Percentiles rank a stretch among this genome's conserved stretches.
Evolutionary conservation across 345 rosid species (phyloP).

Genomic region (Reutealis trisperma): DNA sequence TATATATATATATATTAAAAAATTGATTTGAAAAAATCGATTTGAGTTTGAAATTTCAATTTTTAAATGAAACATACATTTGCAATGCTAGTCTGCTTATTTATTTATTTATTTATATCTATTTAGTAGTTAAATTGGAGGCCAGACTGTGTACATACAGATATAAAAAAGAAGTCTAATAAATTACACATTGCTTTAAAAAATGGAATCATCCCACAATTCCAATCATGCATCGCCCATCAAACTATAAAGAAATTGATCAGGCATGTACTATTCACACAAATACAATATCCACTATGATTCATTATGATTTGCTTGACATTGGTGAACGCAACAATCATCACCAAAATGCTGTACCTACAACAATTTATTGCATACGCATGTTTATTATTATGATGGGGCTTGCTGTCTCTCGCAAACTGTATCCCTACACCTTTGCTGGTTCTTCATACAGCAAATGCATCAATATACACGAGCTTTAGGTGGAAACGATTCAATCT

Average conservation of each 20-base stretch:
- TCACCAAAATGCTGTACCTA: slow-evolving; percentile 24
- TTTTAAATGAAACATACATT: no score
- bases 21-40: no score
- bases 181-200: no score
- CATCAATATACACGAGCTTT: slow-evolving; percentile 93
- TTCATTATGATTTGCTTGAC: neutral
- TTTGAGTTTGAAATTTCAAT: no score
- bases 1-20: no score
- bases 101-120: no score
- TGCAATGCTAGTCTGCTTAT: no score
- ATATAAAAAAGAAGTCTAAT: no score
- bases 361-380: slow-evolving; percentile 37
- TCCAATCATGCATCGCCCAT: no score
- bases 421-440: neutral
- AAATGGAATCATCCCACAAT: no score
- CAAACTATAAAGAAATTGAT: neutral
- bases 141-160: no score
- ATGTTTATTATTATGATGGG: slow-evolving; percentile 14
- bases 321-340: slow-evolving; percentile 23
- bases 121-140: no score
- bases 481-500: slow-evolving; percentile 85
- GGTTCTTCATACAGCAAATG: neutral
- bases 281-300: slow-evolving; percentile 9
- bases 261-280: neutral
- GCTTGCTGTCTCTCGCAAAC: slow-evolving; percentile 3